phyloP scores from a whole-genome alignment of 2,329 filamentous ascomycete species.

The Diplodia corticola region DNA sequence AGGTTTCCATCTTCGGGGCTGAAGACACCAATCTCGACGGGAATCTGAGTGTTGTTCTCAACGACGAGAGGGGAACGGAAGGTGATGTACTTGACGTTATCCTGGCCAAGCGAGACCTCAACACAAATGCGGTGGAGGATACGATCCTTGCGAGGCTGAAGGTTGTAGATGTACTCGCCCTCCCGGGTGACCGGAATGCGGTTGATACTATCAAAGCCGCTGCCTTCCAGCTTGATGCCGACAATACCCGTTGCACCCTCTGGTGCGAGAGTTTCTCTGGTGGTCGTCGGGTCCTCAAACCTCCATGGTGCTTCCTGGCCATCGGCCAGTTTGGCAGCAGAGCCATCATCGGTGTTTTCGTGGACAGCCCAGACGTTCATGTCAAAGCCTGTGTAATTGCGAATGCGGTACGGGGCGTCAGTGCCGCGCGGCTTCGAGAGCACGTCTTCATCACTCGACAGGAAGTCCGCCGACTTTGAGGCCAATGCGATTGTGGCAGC shows the following conservation, averaged over 20 bases:
- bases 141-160: conserved; percentile 83
- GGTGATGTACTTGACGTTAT: conserved; percentile 98
- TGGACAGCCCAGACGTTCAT: conserved; percentile 75
- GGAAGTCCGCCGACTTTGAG: conserved; percentile 89
- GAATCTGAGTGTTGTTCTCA: conserved; percentile 96
- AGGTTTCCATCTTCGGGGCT: conserved; percentile 84
- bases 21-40: conserved; percentile 88
- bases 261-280: conserved; percentile 86
- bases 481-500: conserved; percentile 90
- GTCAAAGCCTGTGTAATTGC: conserved; percentile 94
- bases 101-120: conserved; percentile 83
- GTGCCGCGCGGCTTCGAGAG: conserved; percentile 88
- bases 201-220: conserved; percentile 87
- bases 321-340: conserved; percentile 76
- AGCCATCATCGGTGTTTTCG: conserved; percentile 67
- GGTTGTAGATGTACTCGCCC: conserved; percentile 85
- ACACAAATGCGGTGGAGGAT: conserved; percentile 88
- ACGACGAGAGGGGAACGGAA: conserved; percentile 87
- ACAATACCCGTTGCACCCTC: conserved; percentile 81
- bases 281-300: conserved; percentile 95
- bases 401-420: conserved; percentile 89
- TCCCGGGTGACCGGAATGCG: conserved; percentile 91
- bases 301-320: conserved; percentile 93
- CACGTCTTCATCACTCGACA: conserved; percentile 85
- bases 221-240: conserved; percentile 82